phyloP scores from a whole-genome alignment of 2,329 filamentous ascomycete genomes.

The Cladobotryum protrusum region DNA sequence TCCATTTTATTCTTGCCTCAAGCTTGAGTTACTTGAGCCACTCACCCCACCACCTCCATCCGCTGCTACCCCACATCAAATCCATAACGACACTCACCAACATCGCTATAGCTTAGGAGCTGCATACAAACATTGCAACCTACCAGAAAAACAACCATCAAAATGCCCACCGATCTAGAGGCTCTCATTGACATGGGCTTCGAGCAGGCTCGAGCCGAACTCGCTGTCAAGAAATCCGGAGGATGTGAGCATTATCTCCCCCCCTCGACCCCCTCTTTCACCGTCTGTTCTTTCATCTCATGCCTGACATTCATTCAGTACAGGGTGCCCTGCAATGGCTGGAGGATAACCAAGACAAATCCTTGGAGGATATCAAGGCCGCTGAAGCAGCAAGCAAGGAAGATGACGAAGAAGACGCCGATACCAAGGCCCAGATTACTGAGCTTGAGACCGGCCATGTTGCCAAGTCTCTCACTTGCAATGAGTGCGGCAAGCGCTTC shows the following conservation, averaged over 20 bases:
- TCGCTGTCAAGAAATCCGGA: constrained; percentile 79
- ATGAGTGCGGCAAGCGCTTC: constrained; percentile 91
- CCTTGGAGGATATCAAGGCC: constrained; percentile 71
- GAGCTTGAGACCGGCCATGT: constrained; percentile 64
- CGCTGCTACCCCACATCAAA: too few relatives aligned
- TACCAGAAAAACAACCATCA: constrained; percentile 23
- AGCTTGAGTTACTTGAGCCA: too few relatives aligned
- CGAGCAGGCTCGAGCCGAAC: constrained; percentile 69
- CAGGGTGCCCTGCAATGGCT: constrained; percentile 92
- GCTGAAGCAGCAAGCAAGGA: constrained; percentile 30
- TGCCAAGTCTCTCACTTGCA: constrained; percentile 81
- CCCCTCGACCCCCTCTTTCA: neutral
- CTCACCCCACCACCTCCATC: too few relatives aligned
- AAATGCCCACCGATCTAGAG: constrained; percentile 55
- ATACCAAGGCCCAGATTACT: constrained; percentile 49
- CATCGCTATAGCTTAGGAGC: too few relatives aligned
- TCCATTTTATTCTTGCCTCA: too few relatives aligned
- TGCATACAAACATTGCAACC: too few relatives aligned
- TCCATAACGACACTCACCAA: too few relatives aligned
- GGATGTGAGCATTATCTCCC: constrained; percentile 52
- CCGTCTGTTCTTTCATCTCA: constrained; percentile 1
- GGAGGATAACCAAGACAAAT: constrained; percentile 82
- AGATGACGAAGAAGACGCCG: constrained; percentile 44
- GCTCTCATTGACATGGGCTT: constrained; percentile 70
- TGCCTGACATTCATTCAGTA: constrained; percentile 44